Percentiles rank a stretch among this genome's conserved stretches.
These are phyloP conservation scores for Phytophthora ohioensis DNA, from an alignment of 352 stramenopile species.

Conservation along the genomic window DNA sequence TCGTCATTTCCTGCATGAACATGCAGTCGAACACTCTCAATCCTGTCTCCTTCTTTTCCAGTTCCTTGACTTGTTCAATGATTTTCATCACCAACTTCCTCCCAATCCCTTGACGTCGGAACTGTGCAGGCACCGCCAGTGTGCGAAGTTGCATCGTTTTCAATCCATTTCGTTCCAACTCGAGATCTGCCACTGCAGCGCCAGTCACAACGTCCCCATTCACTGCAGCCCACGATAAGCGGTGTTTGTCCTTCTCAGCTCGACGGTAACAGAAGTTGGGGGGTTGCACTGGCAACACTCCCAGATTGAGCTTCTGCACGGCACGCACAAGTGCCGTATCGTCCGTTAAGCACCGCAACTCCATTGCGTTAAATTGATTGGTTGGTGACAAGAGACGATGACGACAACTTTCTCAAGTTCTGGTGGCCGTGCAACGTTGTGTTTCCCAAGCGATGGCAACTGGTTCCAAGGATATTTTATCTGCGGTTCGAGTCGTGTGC, in stretches of 20 bases:
- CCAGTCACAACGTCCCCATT: conserved; percentile 30
- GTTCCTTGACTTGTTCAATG: conserved; percentile 40
- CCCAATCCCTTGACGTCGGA: conserved; percentile 52
- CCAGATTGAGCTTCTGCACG: conserved; percentile 74
- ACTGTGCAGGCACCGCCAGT: conserved; percentile 43
- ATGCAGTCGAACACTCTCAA: conserved; percentile 54
- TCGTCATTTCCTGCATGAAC: conserved; percentile 72
- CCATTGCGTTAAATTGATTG: conserved; percentile 24
- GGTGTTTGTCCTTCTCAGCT: conserved; percentile 49
- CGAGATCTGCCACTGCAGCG: conserved; percentile 52
- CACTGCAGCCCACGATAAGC: conserved; percentile 58
- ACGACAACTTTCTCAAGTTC: conserved; percentile 30
- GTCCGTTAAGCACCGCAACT: conserved; percentile 58
- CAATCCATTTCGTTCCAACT: conserved; percentile 39
- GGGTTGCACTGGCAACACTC: conserved; percentile 69
- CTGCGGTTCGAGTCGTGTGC: conserved; percentile 40
- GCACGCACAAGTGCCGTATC: conserved; percentile 51
- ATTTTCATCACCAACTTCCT: conserved; percentile 48
- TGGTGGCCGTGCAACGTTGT: conserved; percentile 58
- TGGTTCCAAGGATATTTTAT: conserved; percentile 84
- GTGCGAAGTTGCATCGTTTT: conserved; percentile 54
- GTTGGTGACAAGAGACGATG: conserved; percentile 32
- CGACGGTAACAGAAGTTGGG: conserved; percentile 74
- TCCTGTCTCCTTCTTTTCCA: conserved; percentile 13
- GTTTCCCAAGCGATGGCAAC: conserved; percentile 54